Evolutionary conservation across 2,329 filamentous ascomycete species (phyloP).

Genomic region (Salinomyces thailandicus): DNA sequence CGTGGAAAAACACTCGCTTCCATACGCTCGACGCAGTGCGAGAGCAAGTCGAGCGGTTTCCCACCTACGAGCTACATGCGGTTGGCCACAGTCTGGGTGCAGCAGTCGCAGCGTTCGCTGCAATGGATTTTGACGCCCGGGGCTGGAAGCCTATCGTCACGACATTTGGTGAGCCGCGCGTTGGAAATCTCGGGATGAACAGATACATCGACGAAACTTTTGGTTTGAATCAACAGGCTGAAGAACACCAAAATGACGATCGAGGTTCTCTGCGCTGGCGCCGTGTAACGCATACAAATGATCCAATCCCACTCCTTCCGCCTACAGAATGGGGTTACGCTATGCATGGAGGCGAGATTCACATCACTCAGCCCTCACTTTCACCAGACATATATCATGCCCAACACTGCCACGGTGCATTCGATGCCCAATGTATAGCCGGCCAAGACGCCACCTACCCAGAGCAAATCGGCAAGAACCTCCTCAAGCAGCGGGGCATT

Average conservation of each 20-base stretch:
- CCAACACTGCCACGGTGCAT: conserved; percentile 58
- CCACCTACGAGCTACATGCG: conserved; percentile 62
- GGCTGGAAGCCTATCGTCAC: conserved; percentile 70
- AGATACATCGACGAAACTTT: conserved; percentile 41
- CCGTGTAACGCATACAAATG: conserved; percentile 73
- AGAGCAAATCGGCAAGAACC: conserved; percentile 4
- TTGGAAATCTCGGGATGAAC: conserved; percentile 46
- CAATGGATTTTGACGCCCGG: conserved; percentile 65
- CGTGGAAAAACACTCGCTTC: conserved; percentile 66
- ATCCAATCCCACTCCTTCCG: conserved; percentile 82
- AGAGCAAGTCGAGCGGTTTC: conserved; percentile 49
- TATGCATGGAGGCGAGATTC: conserved; percentile 79
- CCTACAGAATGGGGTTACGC: conserved; percentile 78
- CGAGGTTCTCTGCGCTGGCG: conserved; percentile 43
- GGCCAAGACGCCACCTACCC: conserved; percentile 38
- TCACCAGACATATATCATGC: conserved; percentile 60
- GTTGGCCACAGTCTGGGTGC: conserved; percentile 89
- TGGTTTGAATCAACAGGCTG: neutral
- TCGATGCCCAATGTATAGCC: conserved; percentile 62
- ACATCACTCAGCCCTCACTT: conserved; percentile 61
- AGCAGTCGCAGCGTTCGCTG: conserved; percentile 79
- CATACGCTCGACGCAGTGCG: conserved; percentile 59
- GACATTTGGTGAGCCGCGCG: conserved; percentile 79
- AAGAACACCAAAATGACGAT: conserved; percentile 12
- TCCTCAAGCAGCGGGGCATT: neutral